A percentile compares a stretch with the other conserved stretches of the same genome.
Evolutionary conservation across 2,329 filamentous ascomycete species (phyloP).

Genomic region (Xylaria sp.): DNA sequence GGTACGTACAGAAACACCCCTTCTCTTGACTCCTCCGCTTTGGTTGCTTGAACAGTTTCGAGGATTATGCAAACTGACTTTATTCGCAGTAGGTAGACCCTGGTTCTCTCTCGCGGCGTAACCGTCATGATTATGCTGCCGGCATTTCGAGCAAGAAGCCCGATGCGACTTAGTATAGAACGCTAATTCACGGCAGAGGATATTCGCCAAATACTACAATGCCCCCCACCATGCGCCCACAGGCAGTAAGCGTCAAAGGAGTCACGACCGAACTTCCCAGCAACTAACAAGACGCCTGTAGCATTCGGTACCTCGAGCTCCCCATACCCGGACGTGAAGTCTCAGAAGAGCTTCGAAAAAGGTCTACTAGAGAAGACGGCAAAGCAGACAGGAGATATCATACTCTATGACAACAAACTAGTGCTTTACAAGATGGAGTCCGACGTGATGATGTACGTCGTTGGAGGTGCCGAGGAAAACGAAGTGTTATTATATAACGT

Average conservation of each 20-base stretch:
- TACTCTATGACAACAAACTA: conserved; percentile 95
- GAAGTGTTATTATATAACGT: conserved; percentile 97
- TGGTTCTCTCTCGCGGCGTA: not conserved
- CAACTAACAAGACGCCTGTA: conserved; percentile 37
- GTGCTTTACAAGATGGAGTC: conserved; percentile 98
- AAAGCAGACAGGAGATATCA: conserved; percentile 94
- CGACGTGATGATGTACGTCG: conserved; percentile 94
- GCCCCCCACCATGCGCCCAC: conserved; percentile 57
- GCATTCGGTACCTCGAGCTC: conserved; percentile 63
- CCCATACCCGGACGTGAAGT: conserved; percentile 86
- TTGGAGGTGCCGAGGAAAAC: conserved; percentile 91
- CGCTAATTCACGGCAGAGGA: conserved; percentile 50
- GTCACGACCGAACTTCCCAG: not conserved
- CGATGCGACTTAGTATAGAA: not conserved
- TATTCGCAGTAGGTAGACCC: conserved; percentile 21
- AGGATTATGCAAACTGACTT: conserved; percentile 15
- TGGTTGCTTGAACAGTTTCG: not conserved
- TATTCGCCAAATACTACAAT: conserved; percentile 77
- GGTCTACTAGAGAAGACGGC: conserved; percentile 93
- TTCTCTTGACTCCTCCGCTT: not conserved
- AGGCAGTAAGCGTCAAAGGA: conserved; percentile 32
- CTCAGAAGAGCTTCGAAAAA: conserved; percentile 97
- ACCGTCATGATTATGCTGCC: not conserved
- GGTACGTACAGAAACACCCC: conserved; percentile 38
- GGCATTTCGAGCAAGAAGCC: not conserved